Base-by-base conservation (phyloP, 306 rosid species). In the Gastrolobium bilobum region DNA sequence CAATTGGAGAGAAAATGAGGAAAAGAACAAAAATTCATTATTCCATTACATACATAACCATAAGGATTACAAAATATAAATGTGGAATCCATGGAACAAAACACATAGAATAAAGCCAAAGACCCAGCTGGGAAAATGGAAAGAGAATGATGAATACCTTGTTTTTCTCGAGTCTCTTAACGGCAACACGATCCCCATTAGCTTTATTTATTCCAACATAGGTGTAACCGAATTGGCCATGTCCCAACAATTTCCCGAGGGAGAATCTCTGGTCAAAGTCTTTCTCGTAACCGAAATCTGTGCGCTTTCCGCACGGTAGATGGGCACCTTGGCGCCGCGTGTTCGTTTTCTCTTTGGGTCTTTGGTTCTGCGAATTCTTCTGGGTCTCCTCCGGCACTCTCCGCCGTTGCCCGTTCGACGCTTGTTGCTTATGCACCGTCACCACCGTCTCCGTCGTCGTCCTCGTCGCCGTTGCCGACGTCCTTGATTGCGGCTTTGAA, bases 181-280 rank as follows among this genome's bases (percentile, higher is more conserved):
- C 99, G 15, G 97, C 99, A 13, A 96, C 99, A 13, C 98, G 96
- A 85, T 96, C 96, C 83, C 97, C 98, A 83, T 88, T 93, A 2
- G 68, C 85, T 83, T 85, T 90, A 76, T 93, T 93, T 6, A 84
- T 62, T 3, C 98, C 99, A 5, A 91, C 98, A 80, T 91, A 96
- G 6, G 99, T 96, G 54, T 96, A 96, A 15, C 99, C 99, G 78
- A 96, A 96, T 78, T 96, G 99, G 1, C 99, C 99, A 8, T 96
- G 98, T 0, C 99, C 99, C 39, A 96, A 84, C 89, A 96, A 81
- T 78, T 96, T 96, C 63, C 98, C 99, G 10, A 96, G 89, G 75
- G 91, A 73, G 81, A 90, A 96, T 0, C 88, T 76, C 65, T 20
- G 51, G 8, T 86, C 90, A 61, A 96, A 96, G 60, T 93, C 87